Conservation (phyloP, 768 basidiomycete genomes). For the Termitomyces heimii region DNA sequence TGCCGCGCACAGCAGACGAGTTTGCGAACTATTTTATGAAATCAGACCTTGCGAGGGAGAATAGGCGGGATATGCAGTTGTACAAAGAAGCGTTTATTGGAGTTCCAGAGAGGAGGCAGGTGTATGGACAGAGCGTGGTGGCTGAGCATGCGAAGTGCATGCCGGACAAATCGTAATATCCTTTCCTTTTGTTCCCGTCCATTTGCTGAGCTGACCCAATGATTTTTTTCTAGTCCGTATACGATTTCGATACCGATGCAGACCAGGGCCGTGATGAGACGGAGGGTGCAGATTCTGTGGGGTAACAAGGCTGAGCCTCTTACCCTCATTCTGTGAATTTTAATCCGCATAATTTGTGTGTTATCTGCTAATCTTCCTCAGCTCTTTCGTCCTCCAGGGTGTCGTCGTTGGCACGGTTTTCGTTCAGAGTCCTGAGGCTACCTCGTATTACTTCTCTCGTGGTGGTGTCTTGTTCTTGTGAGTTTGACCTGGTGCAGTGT, state of each 20-base stretch:
- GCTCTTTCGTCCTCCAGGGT: slow-evolving; percentile 47
- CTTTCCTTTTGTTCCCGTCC: not conserved
- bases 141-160: slow-evolving; percentile 49
- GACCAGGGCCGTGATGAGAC: slow-evolving; percentile 28
- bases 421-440: slow-evolving; percentile 45
- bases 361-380: slow-evolving; percentile 15
- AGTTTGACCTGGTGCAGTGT: slow-evolving; percentile 13
- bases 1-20: slow-evolving; percentile 40
- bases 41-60: slow-evolving; percentile 26
- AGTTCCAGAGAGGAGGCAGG: slow-evolving; percentile 28
- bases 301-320: slow-evolving; percentile 25
- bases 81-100: slow-evolving; percentile 43
- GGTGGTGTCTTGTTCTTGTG: slow-evolving; percentile 77
- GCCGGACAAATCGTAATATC: slow-evolving; percentile 20
- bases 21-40: slow-evolving; percentile 31
- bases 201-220: not conserved
- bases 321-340: slow-evolving; percentile 24
- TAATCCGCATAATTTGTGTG: not conserved
- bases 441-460: slow-evolving; percentile 65
- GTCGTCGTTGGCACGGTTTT: slow-evolving; percentile 62
- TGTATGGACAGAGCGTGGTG: slow-evolving; percentile 39
- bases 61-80: slow-evolving; percentile 39
- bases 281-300: slow-evolving; percentile 32
- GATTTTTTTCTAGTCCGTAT: slow-evolving; percentile 24
- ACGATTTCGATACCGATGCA: slow-evolving; percentile 32